A percentile compares a stretch with the other conserved stretches of the same genome.
These are phyloP conservation scores for Strobilomyces confusus DNA, from an alignment of 768 basidiomycete genomes.

Conservation along the genomic window DNA sequence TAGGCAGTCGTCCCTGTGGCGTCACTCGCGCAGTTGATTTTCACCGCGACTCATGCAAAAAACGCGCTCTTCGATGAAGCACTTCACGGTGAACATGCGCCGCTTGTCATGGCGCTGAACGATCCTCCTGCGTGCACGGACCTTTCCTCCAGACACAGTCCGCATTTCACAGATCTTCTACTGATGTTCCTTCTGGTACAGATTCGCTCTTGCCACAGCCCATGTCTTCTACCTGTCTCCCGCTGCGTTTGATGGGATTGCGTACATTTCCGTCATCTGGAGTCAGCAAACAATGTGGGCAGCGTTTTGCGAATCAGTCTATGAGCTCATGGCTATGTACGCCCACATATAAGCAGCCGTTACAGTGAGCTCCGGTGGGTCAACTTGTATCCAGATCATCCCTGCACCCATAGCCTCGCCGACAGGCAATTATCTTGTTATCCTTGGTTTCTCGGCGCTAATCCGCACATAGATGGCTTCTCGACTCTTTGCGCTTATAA, in stretches of 20 bases:
- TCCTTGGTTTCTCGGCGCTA: slow-evolving; percentile 4
- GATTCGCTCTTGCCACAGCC: slow-evolving; percentile 8
- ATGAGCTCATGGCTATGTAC: slow-evolving; percentile 7
- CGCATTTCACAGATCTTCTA: not conserved
- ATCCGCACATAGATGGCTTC: slow-evolving; percentile 33
- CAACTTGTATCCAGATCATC: slow-evolving; percentile 10
- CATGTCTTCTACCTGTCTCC: not conserved
- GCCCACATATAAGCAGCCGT: slow-evolving; percentile 16
- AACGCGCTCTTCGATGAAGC: not conserved
- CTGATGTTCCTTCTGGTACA: not conserved
- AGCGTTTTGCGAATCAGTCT: not conserved
- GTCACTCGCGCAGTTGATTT: too few relatives aligned
- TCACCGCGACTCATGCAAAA: not conserved
- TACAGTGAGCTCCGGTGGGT: not conserved
- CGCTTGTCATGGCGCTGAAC: not conserved
- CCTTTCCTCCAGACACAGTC: not conserved
- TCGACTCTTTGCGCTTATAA: slow-evolving; percentile 60
- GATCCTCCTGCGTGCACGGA: not conserved
- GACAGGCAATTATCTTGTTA: slow-evolving; percentile 8
- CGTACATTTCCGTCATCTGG: slow-evolving; percentile 20
- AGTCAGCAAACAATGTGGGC: slow-evolving; percentile 4
- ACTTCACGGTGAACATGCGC: not conserved
- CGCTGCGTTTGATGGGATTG: slow-evolving; percentile 11
- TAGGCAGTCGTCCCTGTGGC: too few relatives aligned
- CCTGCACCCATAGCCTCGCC: not conserved